Percentiles rank a stretch among this genome's conserved stretches.
phyloP scores from a whole-genome alignment of 2,329 filamentous ascomycete genomes.

The Hirsutella minnesotensis region DNA sequence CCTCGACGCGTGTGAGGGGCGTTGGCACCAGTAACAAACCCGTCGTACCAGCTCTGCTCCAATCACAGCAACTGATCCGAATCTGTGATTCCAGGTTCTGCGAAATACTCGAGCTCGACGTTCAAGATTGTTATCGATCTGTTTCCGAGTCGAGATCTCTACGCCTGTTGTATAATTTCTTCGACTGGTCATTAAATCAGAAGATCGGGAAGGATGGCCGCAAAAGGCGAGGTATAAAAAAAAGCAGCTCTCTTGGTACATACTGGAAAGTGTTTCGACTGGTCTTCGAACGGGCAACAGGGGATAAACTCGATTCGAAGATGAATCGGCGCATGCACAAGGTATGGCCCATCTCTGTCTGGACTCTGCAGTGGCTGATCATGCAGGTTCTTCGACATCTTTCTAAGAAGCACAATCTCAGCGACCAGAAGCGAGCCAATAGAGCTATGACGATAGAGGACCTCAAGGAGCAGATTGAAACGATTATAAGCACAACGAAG shows the following conservation, averaged over 20 bases:
- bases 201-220: too few relatives aligned
- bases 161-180: too few relatives aligned
- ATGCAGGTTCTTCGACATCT: conserved; percentile 11
- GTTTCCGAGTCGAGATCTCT: too few relatives aligned
- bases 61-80: conserved; percentile 1
- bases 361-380: conserved; percentile 1
- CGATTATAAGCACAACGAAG: too few relatives aligned
- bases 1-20: conserved; percentile 5
- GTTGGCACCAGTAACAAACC: conserved; percentile 5
- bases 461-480: too few relatives aligned
- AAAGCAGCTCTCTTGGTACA: too few relatives aligned
- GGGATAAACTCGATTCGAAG: conserved; percentile 7
- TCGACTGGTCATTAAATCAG: too few relatives aligned
- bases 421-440: conserved; percentile 10
- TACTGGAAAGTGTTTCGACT: too few relatives aligned
- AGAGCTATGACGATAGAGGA: conserved; percentile 12
- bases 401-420: conserved; percentile 10
- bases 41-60: conserved; percentile 1
- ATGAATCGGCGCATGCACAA: conserved; percentile 9
- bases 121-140: too few relatives aligned
- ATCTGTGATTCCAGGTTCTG: conserved; percentile 10
- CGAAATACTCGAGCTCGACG: too few relatives aligned
- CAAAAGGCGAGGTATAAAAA: too few relatives aligned
- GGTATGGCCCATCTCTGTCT: conserved; percentile 2
- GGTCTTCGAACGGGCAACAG: conserved; percentile 10